A percentile compares a stretch with the other conserved stretches of the same genome.
Conservation (phyloP, 2,329 filamentous ascomycete species). For the Hymenoscyphus fraxineus region DNA sequence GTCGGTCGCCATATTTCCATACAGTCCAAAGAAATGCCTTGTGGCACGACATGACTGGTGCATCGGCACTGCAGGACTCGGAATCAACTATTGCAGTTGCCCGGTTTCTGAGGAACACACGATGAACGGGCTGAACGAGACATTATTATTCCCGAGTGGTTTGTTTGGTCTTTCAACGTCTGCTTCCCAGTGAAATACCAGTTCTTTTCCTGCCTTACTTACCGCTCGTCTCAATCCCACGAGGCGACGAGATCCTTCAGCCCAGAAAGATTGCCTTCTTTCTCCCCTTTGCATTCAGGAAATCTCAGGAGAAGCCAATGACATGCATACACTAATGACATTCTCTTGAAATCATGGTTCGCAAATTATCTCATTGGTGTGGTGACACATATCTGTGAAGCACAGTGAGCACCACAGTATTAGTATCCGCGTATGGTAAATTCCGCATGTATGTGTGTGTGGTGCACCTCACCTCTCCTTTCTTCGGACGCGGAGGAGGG, state of each 20-base stretch:
- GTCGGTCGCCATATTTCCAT: neutral
- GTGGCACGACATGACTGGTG: conserved; percentile 1
- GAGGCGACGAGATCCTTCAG: neutral
- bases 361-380: neutral
- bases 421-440: neutral
- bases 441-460: conserved; percentile 1
- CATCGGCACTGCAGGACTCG: neutral
- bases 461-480: too few relatives aligned
- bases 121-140: too few relatives aligned
- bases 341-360: neutral
- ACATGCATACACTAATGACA: neutral
- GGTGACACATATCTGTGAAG: neutral
- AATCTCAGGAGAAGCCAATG: neutral
- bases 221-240: neutral
- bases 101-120: neutral
- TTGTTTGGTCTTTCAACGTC: neutral
- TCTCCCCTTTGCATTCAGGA: neutral
- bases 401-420: too few relatives aligned
- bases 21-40: neutral
- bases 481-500: neutral
- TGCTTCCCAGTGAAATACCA: neutral
- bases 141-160: neutral
- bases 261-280: neutral
- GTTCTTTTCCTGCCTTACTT: neutral
- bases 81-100: neutral